Evolutionary conservation across 2,329 filamentous ascomycete genomes (phyloP).

Genomic region (Oidium heveae): DNA sequence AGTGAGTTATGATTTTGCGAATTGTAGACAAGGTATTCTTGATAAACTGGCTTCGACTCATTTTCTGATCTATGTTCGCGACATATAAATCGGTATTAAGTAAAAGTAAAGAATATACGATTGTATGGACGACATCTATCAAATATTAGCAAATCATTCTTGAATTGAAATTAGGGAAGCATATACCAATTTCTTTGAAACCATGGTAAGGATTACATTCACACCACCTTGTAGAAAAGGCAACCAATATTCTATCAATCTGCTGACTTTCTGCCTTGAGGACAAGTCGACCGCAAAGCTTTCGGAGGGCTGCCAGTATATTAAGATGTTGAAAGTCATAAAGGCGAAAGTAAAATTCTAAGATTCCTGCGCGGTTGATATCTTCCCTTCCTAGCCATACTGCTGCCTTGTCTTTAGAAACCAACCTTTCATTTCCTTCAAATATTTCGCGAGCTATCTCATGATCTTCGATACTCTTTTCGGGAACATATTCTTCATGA

Average conservation of each 20-base stretch:
- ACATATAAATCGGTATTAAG: conserved; percentile 90
- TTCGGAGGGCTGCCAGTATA: conserved; percentile 52
- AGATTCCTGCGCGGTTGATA: conserved; percentile 27
- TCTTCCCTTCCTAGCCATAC: conserved; percentile 56
- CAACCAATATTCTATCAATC: conserved; percentile 78
- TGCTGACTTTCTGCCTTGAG: conserved; percentile 88
- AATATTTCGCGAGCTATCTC: conserved; percentile 63
- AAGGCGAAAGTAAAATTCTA: conserved; percentile 68
- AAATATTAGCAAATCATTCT: conserved; percentile 3
- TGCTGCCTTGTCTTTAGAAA: conserved; percentile 55
- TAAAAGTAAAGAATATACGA: conserved; percentile 85
- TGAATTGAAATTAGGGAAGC: not conserved
- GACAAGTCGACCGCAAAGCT: conserved; percentile 57
- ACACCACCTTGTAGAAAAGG: conserved; percentile 77
- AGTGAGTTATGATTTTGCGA: conserved; percentile 46
- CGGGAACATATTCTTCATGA: not conserved
- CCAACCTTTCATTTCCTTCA: conserved; percentile 60
- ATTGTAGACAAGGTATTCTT: conserved; percentile 92
- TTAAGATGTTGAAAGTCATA: conserved; percentile 69
- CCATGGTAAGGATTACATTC: conserved; percentile 80
- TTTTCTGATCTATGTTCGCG: conserved; percentile 86
- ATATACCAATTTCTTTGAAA: conserved; percentile 64
- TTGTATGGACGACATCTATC: conserved; percentile 79
- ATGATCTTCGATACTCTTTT: conserved; percentile 22
- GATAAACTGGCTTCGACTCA: conserved; percentile 84